Percentiles rank a stretch among this genome's conserved stretches.
Evolutionary conservation across 805 yeast genomes (phyloP).

Genomic region (Deakozyma indianensis): DNA sequence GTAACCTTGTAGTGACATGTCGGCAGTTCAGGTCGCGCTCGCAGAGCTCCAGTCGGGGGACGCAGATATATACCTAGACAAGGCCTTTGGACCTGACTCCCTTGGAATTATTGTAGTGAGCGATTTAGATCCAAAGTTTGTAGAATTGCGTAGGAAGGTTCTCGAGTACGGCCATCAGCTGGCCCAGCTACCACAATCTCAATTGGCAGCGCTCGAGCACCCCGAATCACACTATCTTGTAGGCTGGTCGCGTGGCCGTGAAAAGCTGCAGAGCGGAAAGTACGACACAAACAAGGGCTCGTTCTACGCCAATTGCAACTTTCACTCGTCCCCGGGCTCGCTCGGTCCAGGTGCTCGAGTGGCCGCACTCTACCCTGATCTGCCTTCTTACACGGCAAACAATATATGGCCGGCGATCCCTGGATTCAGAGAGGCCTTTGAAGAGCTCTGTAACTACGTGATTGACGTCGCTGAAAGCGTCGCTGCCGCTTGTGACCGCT

Average conservation of each 20-base stretch:
- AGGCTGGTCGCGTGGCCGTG: constrained; percentile 52
- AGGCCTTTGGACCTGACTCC: constrained; percentile 42
- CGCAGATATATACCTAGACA: constrained; percentile 19
- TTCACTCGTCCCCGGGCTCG: constrained; percentile 27
- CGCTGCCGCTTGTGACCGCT: constrained; percentile 40
- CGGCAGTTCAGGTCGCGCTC: background rate
- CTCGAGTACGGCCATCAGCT: constrained; percentile 29
- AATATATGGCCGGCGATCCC: constrained; percentile 36
- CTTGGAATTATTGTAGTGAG: constrained; percentile 38
- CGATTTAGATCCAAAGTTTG: constrained; percentile 27
- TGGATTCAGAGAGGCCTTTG: constrained; percentile 13
- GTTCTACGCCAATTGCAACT: constrained; percentile 44
- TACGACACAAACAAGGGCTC: constrained; percentile 43
- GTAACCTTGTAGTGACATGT: too few relatives aligned
- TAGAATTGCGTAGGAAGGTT: constrained; percentile 27
- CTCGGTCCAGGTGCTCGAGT: constrained; percentile 30
- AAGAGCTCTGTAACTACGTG: constrained; percentile 28
- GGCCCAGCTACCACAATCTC: constrained; percentile 25
- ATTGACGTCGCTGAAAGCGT: constrained; percentile 34
- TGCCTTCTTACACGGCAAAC: constrained; percentile 31
- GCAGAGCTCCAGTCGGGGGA: constrained; percentile 18
- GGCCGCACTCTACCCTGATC: constrained; percentile 18
- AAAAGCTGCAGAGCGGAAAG: constrained; percentile 29
- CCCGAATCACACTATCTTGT: constrained; percentile 38
- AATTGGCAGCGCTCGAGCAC: constrained; percentile 28